phyloP scores from a whole-genome alignment of 768 basidiomycete species.

The Steccherinum ochraceum region DNA sequence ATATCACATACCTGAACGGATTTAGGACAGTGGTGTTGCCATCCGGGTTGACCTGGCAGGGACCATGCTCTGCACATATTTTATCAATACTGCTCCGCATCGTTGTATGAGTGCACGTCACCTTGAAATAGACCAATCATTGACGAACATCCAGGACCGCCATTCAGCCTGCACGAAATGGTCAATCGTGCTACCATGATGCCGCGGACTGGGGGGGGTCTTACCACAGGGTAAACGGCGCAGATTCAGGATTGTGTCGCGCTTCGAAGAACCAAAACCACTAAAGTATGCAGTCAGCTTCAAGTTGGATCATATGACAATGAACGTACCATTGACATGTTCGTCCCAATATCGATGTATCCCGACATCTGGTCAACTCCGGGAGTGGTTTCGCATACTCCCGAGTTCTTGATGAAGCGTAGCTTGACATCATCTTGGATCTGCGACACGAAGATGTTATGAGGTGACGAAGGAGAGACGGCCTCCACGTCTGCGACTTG shows the following conservation, averaged over 20 bases:
- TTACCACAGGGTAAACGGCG: conserved; percentile 62
- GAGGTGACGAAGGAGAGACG: background rate
- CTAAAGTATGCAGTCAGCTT: conserved; percentile 26
- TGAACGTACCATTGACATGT: conserved; percentile 50
- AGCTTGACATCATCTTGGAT: conserved; percentile 23
- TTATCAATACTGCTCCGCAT: too few species aligned
- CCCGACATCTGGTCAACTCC: conserved; percentile 55
- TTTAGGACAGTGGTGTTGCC: conserved; percentile 47
- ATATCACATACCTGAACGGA: conserved; percentile 56
- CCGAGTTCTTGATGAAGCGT: conserved; percentile 51
- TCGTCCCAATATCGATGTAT: conserved; percentile 49
- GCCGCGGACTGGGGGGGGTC: too few species aligned
- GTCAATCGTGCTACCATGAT: background rate
- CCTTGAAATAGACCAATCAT: conserved; percentile 63
- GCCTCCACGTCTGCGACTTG: background rate
- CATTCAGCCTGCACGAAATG: conserved; percentile 19
- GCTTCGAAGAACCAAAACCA: conserved; percentile 78
- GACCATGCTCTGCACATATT: conserved; percentile 46
- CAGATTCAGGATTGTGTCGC: conserved; percentile 49
- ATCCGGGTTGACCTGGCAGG: conserved; percentile 53
- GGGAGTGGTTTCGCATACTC: conserved; percentile 60
- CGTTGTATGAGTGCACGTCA: conserved; percentile 6
- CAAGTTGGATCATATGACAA: background rate
- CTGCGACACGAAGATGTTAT: conserved; percentile 13
- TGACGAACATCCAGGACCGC: conserved; percentile 32